Conservation (phyloP, 192 early-diverging fungal species). For the Coemansia sp. region DNA sequence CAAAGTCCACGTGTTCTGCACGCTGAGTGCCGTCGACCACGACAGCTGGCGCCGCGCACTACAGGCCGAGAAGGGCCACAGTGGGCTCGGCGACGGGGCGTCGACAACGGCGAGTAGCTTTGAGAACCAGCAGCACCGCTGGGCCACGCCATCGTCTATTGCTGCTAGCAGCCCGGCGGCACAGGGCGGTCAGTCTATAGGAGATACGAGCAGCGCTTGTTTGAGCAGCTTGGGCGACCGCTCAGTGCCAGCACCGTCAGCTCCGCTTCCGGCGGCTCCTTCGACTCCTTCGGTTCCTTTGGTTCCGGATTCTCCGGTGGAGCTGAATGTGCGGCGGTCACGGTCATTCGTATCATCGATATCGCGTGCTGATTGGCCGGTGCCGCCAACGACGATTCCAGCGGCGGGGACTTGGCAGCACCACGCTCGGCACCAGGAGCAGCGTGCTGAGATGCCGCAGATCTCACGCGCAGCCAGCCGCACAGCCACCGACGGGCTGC, state of each 20-base stretch:
- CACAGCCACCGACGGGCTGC: not conserved
- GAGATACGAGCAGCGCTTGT: not conserved
- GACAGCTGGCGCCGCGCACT: conserved; percentile 35
- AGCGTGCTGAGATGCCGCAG: conserved; percentile 3
- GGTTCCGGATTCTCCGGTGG: not conserved
- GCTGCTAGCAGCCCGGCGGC: not conserved
- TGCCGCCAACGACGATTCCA: conserved; percentile 31
- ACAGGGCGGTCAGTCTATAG: not conserved
- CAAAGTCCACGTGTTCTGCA: conserved; percentile 39
- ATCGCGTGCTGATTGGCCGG: conserved; percentile 40
- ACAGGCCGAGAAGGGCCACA: conserved; percentile 14
- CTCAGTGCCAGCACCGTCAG: not conserved
- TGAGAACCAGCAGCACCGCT: conserved; percentile 3
- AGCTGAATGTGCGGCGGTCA: conserved; percentile 13
- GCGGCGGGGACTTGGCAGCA: not conserved
- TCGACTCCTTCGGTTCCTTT: not conserved
- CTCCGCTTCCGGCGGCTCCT: not conserved
- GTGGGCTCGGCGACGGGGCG: not conserved
- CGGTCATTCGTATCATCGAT: conserved; percentile 38
- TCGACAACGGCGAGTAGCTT: conserved; percentile 11
- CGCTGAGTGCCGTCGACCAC: conserved; percentile 33
- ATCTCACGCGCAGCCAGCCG: not conserved
- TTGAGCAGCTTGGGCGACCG: not conserved
- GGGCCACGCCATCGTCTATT: not conserved
- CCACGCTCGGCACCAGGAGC: conserved; percentile 4